These are phyloP conservation scores for Penicillium sp. DNA, from an alignment of 2,329 filamentous ascomycete genomes.

Conservation along the genomic window DNA sequence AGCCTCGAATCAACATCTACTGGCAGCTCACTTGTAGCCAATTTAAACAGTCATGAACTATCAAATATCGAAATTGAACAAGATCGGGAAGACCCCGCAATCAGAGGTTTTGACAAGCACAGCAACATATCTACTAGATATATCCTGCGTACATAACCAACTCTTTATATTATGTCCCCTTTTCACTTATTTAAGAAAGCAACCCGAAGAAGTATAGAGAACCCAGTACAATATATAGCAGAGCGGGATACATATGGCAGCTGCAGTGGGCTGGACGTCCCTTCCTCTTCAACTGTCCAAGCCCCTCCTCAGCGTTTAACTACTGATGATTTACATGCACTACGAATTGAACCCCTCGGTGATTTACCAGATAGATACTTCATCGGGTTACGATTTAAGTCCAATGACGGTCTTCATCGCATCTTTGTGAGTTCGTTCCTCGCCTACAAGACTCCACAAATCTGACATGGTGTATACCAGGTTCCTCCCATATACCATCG, in stretches of 20 bases:
- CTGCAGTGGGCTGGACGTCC: not conserved
- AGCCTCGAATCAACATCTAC: not conserved
- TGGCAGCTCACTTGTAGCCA: not conserved
- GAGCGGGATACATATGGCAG: not conserved
- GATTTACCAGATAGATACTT: not conserved
- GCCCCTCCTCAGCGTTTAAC: not conserved
- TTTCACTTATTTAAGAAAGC: not conserved
- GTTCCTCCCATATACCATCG: conserved; percentile 39
- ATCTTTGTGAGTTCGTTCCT: conserved; percentile 30
- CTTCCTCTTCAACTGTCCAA: not conserved
- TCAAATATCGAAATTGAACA: not conserved
- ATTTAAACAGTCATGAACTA: not conserved
- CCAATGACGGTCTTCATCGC: conserved; percentile 36
- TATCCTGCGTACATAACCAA: not conserved
- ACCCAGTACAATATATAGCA: not conserved
- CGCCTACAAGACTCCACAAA: not conserved
- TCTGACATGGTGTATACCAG: conserved; percentile 16
- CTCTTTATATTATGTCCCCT: not conserved
- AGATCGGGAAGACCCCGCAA: not conserved
- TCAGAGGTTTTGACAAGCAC: not conserved
- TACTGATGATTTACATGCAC: not conserved
- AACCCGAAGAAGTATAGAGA: not conserved
- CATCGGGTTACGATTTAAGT: not conserved
- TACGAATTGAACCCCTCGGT: not conserved
- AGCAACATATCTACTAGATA: not conserved